Evolutionary conservation across 2,329 filamentous ascomycete genomes (phyloP).

Genomic region (Fusarium penzigii): DNA sequence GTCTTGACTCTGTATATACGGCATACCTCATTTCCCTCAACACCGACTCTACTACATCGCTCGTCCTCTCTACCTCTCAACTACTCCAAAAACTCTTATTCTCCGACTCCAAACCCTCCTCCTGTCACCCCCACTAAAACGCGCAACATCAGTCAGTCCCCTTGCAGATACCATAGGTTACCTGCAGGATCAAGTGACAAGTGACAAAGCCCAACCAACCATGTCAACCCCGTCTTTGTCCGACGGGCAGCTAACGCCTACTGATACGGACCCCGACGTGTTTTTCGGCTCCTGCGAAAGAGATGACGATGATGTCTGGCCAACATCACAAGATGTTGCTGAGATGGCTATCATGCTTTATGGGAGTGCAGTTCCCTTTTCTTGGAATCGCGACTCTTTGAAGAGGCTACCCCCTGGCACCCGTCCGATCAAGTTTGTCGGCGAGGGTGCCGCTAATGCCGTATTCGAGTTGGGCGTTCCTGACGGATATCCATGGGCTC

Average conservation of each 20-base stretch:
- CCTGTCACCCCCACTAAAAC: conserved; percentile 14
- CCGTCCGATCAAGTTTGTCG: conserved; percentile 45
- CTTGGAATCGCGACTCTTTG: conserved; percentile 28
- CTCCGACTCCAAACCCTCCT: conserved; percentile 8
- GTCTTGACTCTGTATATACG: too few relatives aligned
- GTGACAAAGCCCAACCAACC: conserved; percentile 21
- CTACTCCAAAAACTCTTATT: conserved; percentile 2
- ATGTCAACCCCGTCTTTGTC: conserved; percentile 31
- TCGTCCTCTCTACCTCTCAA: conserved; percentile 10
- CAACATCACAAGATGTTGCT: conserved; percentile 28
- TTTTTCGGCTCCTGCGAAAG: conserved; percentile 18
- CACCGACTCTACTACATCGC: conserved; percentile 6
- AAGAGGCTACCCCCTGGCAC: conserved; percentile 37
- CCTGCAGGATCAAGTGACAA: conserved; percentile 24
- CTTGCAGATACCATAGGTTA: conserved; percentile 19
- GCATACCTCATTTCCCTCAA: neutral
- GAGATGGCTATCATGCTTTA: conserved; percentile 32
- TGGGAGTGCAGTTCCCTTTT: conserved; percentile 23
- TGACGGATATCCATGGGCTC: conserved; percentile 31
- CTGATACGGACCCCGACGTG: conserved; percentile 29
- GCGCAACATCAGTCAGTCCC: conserved; percentile 29
- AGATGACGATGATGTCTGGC: conserved; percentile 26
- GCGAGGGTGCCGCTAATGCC: conserved; percentile 76
- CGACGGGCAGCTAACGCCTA: conserved; percentile 30
- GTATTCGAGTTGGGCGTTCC: conserved; percentile 63